A percentile compares a stretch with the other conserved stretches of the same genome.
Conservation (phyloP, 805 yeast genomes). For the Metschnikowia rubicola region DNA sequence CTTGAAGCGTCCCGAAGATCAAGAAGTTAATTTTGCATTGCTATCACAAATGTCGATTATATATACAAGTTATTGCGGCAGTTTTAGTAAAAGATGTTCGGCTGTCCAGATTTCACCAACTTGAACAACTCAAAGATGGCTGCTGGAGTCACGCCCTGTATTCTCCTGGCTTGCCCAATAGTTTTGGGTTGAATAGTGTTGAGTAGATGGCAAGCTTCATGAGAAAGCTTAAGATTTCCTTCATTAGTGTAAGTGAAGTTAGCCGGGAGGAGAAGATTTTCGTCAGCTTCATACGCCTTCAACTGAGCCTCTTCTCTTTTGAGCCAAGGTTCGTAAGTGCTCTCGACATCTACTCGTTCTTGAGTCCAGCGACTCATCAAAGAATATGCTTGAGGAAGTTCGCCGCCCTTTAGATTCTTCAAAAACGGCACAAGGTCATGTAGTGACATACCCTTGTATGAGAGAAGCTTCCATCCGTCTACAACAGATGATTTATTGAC, state of each 20-base stretch:
- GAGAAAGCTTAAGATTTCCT: conserved; percentile 54
- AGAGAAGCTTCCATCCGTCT: conserved; percentile 67
- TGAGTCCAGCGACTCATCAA: conserved; percentile 39
- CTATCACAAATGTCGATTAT: background rate
- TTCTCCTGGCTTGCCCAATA: conserved; percentile 90
- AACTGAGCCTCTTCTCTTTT: conserved; percentile 68
- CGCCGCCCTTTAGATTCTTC: conserved; percentile 19
- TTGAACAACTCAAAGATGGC: conserved; percentile 78
- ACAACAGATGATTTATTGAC: conserved; percentile 37
- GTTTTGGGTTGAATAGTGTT: conserved; percentile 81
- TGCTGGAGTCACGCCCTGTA: conserved; percentile 94
- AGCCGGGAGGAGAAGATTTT: conserved; percentile 64
- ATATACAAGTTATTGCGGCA: background rate
- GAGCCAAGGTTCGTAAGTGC: conserved; percentile 78
- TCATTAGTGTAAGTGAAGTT: conserved; percentile 58
- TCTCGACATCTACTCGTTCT: conserved; percentile 70
- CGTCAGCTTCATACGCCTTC: conserved; percentile 81
- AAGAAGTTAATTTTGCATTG: too few relatives aligned
- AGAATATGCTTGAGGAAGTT: conserved; percentile 24
- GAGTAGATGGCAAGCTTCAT: conserved; percentile 67
- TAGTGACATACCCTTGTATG: conserved; percentile 45
- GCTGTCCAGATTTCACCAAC: conserved; percentile 36
- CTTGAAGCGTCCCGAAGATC: too few relatives aligned
- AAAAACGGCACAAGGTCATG: conserved; percentile 30
- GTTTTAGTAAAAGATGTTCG: background rate